phyloP scores from a whole-genome alignment of 805 yeast genomes.

The Schizosaccharomyces octosporus region DNA sequence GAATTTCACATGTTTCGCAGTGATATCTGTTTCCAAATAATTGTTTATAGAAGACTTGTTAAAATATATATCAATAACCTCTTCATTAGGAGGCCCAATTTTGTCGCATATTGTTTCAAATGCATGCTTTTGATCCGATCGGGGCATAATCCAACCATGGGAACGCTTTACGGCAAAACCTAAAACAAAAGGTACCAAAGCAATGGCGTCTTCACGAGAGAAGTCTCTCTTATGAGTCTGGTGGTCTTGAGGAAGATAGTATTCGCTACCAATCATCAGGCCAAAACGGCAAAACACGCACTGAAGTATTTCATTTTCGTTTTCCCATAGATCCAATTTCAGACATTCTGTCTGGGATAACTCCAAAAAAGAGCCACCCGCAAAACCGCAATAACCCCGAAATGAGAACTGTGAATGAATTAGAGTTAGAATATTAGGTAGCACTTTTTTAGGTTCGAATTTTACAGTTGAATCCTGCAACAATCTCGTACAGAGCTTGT shows the following conservation, averaged over 20 bases:
- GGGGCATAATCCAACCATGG: conserved; percentile 29
- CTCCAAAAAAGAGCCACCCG: conserved; percentile 35
- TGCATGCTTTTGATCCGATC: conserved; percentile 46
- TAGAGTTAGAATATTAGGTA: neutral
- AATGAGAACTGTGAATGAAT: conserved; percentile 49
- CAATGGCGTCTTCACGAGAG: conserved; percentile 18
- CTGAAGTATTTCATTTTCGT: conserved; percentile 53
- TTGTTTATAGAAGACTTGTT: conserved; percentile 20
- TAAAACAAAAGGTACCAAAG: conserved; percentile 25
- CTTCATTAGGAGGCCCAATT: conserved; percentile 34
- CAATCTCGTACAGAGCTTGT: neutral
- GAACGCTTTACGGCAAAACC: conserved; percentile 29
- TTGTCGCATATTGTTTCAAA: conserved; percentile 50
- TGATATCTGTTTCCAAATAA: conserved; percentile 16
- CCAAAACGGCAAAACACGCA: conserved; percentile 59
- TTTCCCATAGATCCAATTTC: conserved; percentile 18
- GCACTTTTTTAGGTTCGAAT: neutral
- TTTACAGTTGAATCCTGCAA: neutral
- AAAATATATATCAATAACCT: conserved; percentile 12
- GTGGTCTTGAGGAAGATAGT: conserved; percentile 45
- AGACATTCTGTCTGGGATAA: conserved; percentile 32
- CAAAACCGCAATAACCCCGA: conserved; percentile 41
- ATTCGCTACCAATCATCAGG: conserved; percentile 28
- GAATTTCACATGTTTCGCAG: conserved; percentile 4
- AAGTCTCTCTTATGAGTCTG: conserved; percentile 21